phyloP scores from a whole-genome alignment of 148 eudicot species.

The Talinum fruticosum region DNA sequence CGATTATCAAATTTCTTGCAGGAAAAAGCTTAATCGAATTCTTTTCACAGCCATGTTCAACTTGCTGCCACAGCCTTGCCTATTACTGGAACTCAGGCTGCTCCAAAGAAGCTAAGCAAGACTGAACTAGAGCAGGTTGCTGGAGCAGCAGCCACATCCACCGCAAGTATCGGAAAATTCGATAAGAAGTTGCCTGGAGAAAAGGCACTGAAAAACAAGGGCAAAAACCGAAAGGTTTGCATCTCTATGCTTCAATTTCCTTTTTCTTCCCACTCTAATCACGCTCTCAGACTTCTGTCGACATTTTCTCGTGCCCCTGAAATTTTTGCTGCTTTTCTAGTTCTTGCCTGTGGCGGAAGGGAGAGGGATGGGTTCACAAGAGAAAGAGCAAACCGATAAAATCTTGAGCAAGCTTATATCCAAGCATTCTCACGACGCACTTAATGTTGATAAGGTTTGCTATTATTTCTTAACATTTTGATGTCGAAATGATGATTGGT shows the following conservation, averaged over 20 bases:
- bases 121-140: conserved; percentile 75
- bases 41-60: conserved; percentile 72
- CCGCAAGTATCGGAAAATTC: conserved; percentile 96
- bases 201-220: conserved; percentile 70
- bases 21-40: conserved; percentile 1
- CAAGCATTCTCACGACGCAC: conserved; percentile 64
- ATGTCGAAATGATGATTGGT: not conserved
- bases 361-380: conserved; percentile 82
- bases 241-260: not conserved
- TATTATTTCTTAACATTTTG: not conserved
- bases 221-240: conserved; percentile 80
- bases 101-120: conserved; percentile 60
- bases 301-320: not conserved
- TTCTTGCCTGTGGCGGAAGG: conserved; percentile 90
- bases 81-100: conserved; percentile 71
- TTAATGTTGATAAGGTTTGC: conserved; percentile 75
- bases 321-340: conserved; percentile 34
- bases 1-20: not conserved
- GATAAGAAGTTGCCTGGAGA: conserved; percentile 90
- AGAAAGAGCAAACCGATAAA: conserved; percentile 74
- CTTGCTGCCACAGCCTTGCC: conserved; percentile 86
- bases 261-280: not conserved
- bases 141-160: conserved; percentile 85
- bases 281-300: not conserved
- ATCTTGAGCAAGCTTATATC: conserved; percentile 77